Evolutionary conservation across 352 stramenopile genomes (phyloP).

Genomic region (Thraustotheca clavata): DNA sequence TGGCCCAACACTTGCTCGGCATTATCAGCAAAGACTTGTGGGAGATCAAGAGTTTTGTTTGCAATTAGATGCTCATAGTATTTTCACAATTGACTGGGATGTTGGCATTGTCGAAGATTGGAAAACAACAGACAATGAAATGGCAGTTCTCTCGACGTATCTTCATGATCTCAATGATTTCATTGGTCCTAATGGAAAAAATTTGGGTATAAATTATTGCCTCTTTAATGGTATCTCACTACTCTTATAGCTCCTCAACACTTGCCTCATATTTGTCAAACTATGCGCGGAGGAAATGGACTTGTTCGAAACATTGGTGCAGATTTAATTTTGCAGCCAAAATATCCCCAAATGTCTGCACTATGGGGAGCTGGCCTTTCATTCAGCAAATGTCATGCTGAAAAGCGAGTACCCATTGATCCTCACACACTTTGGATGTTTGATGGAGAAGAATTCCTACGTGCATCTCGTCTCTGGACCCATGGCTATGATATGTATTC

Average conservation of each 20-base stretch:
- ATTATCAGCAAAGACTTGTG: conserved; percentile 17
- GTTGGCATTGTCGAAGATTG: conserved; percentile 11
- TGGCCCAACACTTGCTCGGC: conserved; percentile 16
- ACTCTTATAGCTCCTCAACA: background rate
- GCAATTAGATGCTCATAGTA: conserved; percentile 21
- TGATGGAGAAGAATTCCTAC: conserved; percentile 78
- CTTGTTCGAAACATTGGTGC: conserved; percentile 20
- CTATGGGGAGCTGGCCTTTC: conserved; percentile 28
- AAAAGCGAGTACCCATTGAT: conserved; percentile 79
- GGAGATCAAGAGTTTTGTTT: conserved; percentile 22
- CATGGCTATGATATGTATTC: conserved; percentile 88
- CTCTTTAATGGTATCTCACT: background rate
- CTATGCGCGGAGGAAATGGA: conserved; percentile 9
- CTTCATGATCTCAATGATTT: conserved; percentile 15
- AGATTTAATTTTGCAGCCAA: background rate
- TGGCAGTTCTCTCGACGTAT: conserved; percentile 21
- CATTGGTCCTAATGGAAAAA: background rate
- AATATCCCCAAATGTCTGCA: conserved; percentile 6
- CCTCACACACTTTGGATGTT: conserved; percentile 68
- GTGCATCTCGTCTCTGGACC: conserved; percentile 55
- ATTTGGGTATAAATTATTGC: background rate
- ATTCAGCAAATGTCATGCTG: conserved; percentile 80
- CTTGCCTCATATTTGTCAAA: conserved; percentile 18
- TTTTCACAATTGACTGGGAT: conserved; percentile 20
- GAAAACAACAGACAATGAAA: conserved; percentile 16